Conservation (phyloP, 2,329 filamentous ascomycete species). For the Sporothrix euskadiensis region DNA sequence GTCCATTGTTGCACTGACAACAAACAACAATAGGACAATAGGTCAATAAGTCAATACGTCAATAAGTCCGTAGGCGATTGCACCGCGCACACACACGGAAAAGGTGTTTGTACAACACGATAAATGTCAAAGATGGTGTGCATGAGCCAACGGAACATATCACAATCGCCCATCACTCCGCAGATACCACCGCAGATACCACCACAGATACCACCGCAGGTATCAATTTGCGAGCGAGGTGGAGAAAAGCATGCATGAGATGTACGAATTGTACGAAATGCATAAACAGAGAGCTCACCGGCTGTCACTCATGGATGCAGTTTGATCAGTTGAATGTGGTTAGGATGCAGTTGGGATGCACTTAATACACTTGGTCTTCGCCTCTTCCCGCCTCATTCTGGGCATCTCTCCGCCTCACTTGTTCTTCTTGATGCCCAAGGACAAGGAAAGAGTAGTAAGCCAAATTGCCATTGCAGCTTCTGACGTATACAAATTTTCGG, state of each 20-base stretch:
- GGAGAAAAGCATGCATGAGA: not conserved
- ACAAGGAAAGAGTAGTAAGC: not conserved
- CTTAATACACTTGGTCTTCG: not conserved
- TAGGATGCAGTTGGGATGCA: not conserved
- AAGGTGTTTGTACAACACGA: not conserved
- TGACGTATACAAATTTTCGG: not conserved
- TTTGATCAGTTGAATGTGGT: not conserved
- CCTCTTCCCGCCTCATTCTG: not conserved
- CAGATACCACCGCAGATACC: not conserved
- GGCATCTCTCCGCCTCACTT: not conserved
- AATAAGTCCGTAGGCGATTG: not conserved
- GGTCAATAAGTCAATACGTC: too few species aligned
- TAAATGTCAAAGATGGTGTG: not conserved
- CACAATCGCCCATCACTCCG: not conserved
- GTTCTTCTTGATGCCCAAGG: not conserved
- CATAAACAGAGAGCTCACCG: not conserved
- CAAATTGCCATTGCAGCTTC: too few species aligned
- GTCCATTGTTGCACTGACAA: not conserved
- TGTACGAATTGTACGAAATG: not conserved
- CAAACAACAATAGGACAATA: not conserved
- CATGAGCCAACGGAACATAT: not conserved
- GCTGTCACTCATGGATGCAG: not conserved
- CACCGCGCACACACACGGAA: not conserved
- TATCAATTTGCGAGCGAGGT: not conserved
- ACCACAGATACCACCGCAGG: not conserved